Evolutionary conservation across 208 protist genomes (phyloP).

Genomic region (Leishmania arabica): DNA sequence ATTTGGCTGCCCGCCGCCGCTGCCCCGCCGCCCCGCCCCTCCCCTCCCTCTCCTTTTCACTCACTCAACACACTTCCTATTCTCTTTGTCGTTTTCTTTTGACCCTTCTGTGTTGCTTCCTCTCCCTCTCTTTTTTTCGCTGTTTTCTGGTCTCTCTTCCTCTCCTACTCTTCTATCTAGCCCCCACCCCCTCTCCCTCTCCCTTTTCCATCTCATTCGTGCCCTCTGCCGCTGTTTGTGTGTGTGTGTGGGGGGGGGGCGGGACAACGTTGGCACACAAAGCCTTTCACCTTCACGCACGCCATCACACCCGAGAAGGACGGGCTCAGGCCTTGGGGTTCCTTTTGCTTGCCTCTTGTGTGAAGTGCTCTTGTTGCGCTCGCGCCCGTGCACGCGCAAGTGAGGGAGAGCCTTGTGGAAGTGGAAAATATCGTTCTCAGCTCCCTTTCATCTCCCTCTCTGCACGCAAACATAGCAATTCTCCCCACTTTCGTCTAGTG

Average conservation of each 20-base stretch:
- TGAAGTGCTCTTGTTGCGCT: background rate
- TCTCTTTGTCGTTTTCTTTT: background rate
- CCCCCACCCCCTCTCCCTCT: background rate
- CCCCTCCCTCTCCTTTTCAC: background rate
- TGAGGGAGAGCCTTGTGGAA: background rate
- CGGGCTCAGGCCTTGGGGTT: background rate
- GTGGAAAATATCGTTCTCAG: slow-evolving; percentile 6
- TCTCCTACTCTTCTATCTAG: background rate
- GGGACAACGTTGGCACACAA: background rate
- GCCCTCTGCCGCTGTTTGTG: background rate
- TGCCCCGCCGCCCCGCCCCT: background rate
- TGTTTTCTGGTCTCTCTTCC: background rate
- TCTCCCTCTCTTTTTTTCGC: background rate
- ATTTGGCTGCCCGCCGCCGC: background rate
- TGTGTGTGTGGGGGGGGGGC: background rate
- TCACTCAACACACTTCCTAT: slow-evolving; percentile 9
- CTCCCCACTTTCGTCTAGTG: background rate
- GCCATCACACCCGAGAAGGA: background rate
- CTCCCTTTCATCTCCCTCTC: background rate
- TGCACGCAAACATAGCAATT: background rate
- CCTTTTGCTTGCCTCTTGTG: background rate
- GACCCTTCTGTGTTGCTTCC: slow-evolving; percentile 1
- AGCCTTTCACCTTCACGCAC: background rate
- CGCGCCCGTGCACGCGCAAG: background rate
- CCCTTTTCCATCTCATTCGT: background rate